A percentile compares a stretch with the other conserved stretches of the same genome.
phyloP scores from a whole-genome alignment of 257 asterid genomes.

The Avicennia marina region DNA sequence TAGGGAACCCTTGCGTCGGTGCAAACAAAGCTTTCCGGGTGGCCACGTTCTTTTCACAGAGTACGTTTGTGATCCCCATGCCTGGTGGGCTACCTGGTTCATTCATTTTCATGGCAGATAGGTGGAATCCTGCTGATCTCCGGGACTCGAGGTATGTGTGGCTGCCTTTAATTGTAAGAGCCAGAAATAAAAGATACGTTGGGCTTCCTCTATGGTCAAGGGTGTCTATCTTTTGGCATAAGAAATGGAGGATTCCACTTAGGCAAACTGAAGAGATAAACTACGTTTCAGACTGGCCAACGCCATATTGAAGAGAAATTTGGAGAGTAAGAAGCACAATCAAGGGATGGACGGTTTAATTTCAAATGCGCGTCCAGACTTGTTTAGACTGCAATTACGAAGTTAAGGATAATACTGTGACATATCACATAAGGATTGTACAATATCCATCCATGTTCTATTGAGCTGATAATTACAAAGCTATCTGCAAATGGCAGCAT shows the following conservation, averaged over 20 bases:
- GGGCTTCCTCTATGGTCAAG: constrained; percentile 42
- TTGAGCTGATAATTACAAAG: neutral
- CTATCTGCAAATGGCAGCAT: neutral
- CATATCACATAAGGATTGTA: no score
- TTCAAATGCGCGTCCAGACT: neutral
- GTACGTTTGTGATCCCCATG: constrained; percentile 62
- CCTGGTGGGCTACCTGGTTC: constrained; percentile 37
- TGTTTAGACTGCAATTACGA: no score
- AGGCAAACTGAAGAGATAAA: constrained; percentile 14
- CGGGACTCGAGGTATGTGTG: constrained; percentile 68
- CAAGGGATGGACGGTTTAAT: neutral
- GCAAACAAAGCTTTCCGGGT: constrained; percentile 46
- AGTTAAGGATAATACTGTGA: no score
- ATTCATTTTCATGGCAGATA: constrained; percentile 69
- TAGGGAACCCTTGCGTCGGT: constrained; percentile 82
- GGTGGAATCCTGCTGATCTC: constrained; percentile 64
- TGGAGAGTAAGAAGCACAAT: neutral
- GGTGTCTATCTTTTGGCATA: constrained; percentile 69
- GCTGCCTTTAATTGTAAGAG: constrained; percentile 60
- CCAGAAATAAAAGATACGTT: constrained; percentile 19
- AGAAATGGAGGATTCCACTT: constrained; percentile 49
- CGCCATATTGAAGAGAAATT: neutral
- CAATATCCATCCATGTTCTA: neutral
- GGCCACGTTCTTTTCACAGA: constrained; percentile 63
- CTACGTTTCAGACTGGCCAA: constrained; percentile 10